These are phyloP conservation scores for Chaetomium sp. DNA, from an alignment of 2,329 filamentous ascomycete genomes.

Conservation along the genomic window DNA sequence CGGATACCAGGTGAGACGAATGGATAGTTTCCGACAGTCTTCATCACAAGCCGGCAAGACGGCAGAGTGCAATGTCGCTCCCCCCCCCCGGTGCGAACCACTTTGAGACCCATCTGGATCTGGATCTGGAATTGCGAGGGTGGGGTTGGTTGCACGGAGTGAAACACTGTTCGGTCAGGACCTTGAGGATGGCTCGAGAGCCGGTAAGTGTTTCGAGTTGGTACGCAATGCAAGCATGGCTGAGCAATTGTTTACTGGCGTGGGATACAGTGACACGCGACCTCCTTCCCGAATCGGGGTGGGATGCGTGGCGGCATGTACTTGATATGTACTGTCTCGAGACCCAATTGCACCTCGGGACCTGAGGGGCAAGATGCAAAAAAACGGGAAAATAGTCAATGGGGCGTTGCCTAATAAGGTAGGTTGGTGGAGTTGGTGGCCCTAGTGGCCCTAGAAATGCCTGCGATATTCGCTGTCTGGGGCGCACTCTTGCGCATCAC, in stretches of 20 bases:
- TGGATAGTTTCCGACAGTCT: neutral
- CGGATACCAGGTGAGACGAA: neutral
- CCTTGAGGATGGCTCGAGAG: neutral
- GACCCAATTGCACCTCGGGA: neutral
- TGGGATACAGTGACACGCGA: conserved; percentile 12
- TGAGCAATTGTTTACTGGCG: neutral
- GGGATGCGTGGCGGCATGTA: conserved; percentile 7
- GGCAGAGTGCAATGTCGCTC: neutral
- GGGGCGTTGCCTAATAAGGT: neutral
- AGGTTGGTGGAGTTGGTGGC: conserved; percentile 1
- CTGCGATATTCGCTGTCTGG: neutral
- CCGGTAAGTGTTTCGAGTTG: neutral
- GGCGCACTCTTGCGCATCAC: too few relatives aligned
- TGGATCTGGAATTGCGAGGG: neutral
- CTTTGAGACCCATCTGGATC: neutral
- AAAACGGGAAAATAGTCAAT: neutral
- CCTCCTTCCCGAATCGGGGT: conserved; percentile 15
- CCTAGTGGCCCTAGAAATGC: neutral
- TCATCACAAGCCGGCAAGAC: conserved; percentile 1
- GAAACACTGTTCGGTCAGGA: conserved; percentile 1
- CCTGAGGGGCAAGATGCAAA: neutral
- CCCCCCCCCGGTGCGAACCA: neutral
- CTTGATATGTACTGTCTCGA: neutral
- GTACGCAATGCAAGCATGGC: neutral
- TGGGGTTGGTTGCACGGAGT: neutral